phyloP scores from a whole-genome alignment of 495 filamentous ascomycete genomes.

The Penicillium antarcticum region DNA sequence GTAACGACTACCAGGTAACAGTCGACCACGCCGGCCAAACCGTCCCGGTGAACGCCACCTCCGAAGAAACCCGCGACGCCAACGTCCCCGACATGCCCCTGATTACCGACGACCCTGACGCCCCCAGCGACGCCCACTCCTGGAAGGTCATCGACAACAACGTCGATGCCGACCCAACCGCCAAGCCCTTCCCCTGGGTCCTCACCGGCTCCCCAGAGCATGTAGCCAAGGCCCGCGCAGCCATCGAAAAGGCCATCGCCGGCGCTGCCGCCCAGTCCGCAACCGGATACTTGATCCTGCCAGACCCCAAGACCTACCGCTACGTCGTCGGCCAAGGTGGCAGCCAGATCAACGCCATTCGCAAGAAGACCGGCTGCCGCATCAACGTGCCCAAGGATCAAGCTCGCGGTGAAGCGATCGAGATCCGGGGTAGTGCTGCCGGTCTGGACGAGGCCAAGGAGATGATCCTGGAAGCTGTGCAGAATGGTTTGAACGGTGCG shows the following conservation, averaged over 20 bases:
- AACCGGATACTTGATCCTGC: constrained; percentile 83
- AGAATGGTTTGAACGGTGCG: constrained; percentile 33
- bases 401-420: constrained; percentile 76
- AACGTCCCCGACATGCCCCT: constrained; percentile 67
- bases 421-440: constrained; percentile 74
- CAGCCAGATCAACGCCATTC: constrained; percentile 85
- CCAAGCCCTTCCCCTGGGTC: constrained; percentile 81
- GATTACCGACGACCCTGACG: constrained; percentile 78
- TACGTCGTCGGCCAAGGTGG: constrained; percentile 87
- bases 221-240: constrained; percentile 71
- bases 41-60: constrained; percentile 61
- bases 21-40: constrained; percentile 84
- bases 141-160: constrained; percentile 73
- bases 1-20: constrained; percentile 76
- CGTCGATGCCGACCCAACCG: constrained; percentile 27
- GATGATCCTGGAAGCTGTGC: constrained; percentile 79
- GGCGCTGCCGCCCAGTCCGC: constrained; percentile 66
- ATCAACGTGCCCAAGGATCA: constrained; percentile 88
- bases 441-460: constrained; percentile 86
- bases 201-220: constrained; percentile 74
- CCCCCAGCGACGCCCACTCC: constrained; percentile 60
- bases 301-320: constrained; percentile 85
- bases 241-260: constrained; percentile 66
- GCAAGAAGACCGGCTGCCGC: constrained; percentile 85
- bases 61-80: constrained; percentile 34